Base-by-base conservation (phyloP, 2,329 filamentous ascomycete species). In the Colletotrichum coccodes region DNA sequence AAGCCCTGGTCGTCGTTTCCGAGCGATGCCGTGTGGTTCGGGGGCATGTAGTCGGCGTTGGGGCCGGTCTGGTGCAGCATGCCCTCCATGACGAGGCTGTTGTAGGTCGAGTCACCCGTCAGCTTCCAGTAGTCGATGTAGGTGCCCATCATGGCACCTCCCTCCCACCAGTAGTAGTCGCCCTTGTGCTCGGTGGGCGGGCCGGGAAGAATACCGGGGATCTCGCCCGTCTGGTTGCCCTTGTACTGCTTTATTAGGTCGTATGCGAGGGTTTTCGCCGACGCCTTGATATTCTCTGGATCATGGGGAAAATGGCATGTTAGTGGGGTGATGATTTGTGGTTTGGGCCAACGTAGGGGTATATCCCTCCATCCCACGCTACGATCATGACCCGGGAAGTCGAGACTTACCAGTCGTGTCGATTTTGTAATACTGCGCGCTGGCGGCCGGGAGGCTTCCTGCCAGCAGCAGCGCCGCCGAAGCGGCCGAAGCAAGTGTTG, bases 81-180 rank as follows among this genome's bases (percentile, higher is more conserved):
- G 4, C 85, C 88, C 70, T 88, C 75, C 64, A 83, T 87, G 18
- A 89, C 81, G 14, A 88, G 83, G 11, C 84, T 75, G 76, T 92
- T 92, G 80, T 90, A 92, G 60, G 84, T 85, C 4, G 80, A 75
- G 77, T 93, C 90, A 64, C 89, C 89, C 0, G 90, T 92, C 64
- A 87, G 85, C 70, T 90, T 87, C 87, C 89, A 91, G 77, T 93
- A 93, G 78, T 93, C 90, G 49, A 93, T 83, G 73, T 92, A 81
- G 1, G 89, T 87, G 71, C 90, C 89, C 85, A 91, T 92, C 80
- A 94, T 84, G 16, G 89, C 88, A 60, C 89, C 88, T 6, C 89
- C 89, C 76, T 93, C 89, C 91, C 91, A 94, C 91, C 91, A 94
- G 83, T 92, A 93, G 77, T 91, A 91, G 70, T 86, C 83, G 71